Conservation (phyloP, 768 basidiomycete genomes). For the Mycena vulgaris region DNA sequence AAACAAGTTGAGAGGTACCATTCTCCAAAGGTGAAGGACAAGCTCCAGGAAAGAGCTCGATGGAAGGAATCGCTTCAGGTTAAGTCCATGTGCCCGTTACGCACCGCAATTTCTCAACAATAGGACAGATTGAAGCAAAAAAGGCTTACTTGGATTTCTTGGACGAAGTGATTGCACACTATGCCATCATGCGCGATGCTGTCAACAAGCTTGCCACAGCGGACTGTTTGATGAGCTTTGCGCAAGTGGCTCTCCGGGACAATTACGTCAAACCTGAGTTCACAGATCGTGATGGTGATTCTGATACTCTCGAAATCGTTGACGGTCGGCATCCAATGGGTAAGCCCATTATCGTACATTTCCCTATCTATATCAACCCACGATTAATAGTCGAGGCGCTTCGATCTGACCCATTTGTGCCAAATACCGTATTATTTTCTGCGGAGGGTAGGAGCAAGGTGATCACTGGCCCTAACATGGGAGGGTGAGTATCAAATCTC, state of each 20-base stretch:
- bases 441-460: constrained; percentile 78
- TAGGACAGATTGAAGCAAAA: constrained; percentile 68
- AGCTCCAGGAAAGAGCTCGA: constrained; percentile 81
- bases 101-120: constrained; percentile 1
- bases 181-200: constrained; percentile 79
- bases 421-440: constrained; percentile 71
- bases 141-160: constrained; percentile 80
- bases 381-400: constrained; percentile 71
- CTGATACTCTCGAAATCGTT: constrained; percentile 72
- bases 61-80: constrained; percentile 79
- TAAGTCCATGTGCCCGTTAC: not conserved
- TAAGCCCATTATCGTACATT: not conserved
- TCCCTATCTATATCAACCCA: not conserved
- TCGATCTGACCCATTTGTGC: constrained; percentile 85
- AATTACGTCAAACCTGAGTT: constrained; percentile 88
- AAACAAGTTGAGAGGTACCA: constrained; percentile 82
- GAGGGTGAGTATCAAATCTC: constrained; percentile 60
- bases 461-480: constrained; percentile 92
- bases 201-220: constrained; percentile 87
- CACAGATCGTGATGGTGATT: constrained; percentile 65
- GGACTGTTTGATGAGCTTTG: constrained; percentile 91
- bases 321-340: constrained; percentile 95
- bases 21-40: constrained; percentile 73
- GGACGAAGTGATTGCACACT: constrained; percentile 76
- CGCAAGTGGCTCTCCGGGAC: constrained; percentile 80